Evolutionary conservation across 768 basidiomycete genomes (phyloP).

Genomic region (Tylopilus sp.): DNA sequence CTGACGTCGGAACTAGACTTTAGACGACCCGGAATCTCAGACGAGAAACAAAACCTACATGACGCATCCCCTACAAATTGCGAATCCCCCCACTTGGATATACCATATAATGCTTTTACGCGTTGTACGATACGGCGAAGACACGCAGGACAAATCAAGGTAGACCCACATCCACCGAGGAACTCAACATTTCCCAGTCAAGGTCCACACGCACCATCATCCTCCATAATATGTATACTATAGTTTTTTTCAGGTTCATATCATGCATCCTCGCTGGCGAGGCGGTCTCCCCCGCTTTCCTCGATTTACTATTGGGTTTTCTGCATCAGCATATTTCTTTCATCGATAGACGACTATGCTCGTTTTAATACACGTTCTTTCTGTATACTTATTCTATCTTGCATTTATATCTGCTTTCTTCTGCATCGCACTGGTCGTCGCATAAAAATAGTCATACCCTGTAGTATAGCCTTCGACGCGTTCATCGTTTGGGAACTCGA

Average conservation of each 20-base stretch:
- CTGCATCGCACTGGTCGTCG: neutral
- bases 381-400: constrained; percentile 6
- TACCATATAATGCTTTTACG: constrained; percentile 1
- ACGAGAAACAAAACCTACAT: neutral
- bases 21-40: constrained; percentile 4
- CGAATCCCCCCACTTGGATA: neutral
- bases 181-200: neutral
- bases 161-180: neutral
- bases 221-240: constrained; percentile 1
- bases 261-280: constrained; percentile 10
- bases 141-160: neutral
- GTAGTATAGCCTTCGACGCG: too few species aligned
- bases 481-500: too few species aligned
- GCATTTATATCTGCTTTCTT: neutral
- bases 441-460: neutral
- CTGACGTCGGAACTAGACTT: neutral
- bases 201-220: neutral
- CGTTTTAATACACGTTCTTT: constrained; percentile 25
- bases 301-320: neutral
- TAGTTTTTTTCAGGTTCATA: neutral
- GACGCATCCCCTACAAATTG: neutral
- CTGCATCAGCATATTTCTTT: neutral
- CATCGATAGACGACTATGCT: constrained; percentile 10
- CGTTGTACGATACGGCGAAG: constrained; percentile 24
- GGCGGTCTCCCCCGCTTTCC: neutral